These are phyloP conservation scores for Heliophila coronopifolia DNA, from an alignment of 441 rosid genomes.

Conservation along the genomic window DNA sequence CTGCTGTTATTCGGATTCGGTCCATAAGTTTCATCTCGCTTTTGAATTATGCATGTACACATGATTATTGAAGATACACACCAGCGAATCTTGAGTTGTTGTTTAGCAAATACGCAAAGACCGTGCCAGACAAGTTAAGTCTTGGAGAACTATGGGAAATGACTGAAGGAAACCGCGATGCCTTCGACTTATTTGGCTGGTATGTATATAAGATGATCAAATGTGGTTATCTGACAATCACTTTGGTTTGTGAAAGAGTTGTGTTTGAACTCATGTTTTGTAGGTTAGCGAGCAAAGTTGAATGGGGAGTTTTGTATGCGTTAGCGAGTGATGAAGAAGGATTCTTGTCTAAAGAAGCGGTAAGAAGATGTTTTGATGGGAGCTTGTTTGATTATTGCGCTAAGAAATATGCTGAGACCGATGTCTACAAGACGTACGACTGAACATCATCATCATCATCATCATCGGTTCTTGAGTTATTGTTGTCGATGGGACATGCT, in stretches of 20 bases:
- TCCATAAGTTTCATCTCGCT: too few species aligned
- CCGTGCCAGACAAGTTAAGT: slow-evolving; percentile 26
- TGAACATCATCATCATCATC: too few species aligned
- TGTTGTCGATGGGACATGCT: too few species aligned
- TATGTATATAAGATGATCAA: neutral
- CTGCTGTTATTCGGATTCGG: too few species aligned
- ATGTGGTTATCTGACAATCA: too few species aligned
- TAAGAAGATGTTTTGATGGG: slow-evolving; percentile 39
- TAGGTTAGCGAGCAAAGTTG: slow-evolving; percentile 34
- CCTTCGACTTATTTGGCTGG: slow-evolving; percentile 33
- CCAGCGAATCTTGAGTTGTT: slow-evolving; percentile 31
- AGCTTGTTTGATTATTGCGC: slow-evolving; percentile 37
- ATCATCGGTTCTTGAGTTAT: too few species aligned
- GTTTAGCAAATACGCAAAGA: slow-evolving; percentile 33
- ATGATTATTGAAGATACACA: slow-evolving; percentile 32
- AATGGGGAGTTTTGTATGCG: slow-evolving; percentile 33
- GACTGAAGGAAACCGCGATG: slow-evolving; percentile 34
- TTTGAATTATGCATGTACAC: neutral
- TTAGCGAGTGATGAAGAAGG: slow-evolving; percentile 37
- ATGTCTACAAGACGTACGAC: slow-evolving; percentile 11
- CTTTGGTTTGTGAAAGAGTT: neutral
- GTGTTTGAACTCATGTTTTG: too few species aligned
- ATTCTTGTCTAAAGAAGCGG: slow-evolving; percentile 35
- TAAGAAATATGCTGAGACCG: slow-evolving; percentile 17
- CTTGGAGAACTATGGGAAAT: slow-evolving; percentile 32